Evolutionary conservation across 371 early-diverging fungal species (phyloP), one percentile per base, ranked within the genome.

Genomic region (Mortierella sp.): DNA sequence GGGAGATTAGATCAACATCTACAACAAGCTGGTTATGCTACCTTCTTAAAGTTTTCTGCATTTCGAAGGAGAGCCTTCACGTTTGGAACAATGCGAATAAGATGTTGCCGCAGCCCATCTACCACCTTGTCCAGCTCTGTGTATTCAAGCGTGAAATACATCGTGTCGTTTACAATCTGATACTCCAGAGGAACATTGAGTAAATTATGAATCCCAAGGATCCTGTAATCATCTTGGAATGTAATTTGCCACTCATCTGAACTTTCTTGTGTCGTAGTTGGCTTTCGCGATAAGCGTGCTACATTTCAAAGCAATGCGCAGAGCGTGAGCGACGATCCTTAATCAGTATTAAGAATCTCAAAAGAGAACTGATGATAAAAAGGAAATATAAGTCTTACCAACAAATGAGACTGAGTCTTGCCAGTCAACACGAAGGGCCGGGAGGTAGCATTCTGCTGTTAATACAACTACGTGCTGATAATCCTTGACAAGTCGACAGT

Each of bases 401-500:
- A 82, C 71, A 53, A 86, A 82, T 4, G 85, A 73, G 9, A 81
- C 70, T 28, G 72, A 60, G 15, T 81, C 82, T 25, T 74, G 37
- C 70, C 82, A 79, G 28, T 70, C 46, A 4, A 83, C 75, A n/a
- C 75, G 81, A 15, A 82, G 44, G 4, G 85, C 79, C 6, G 92
- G 92, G 21, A 83, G 68, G 21, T 84, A 75, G 60, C 90, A 90
- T 29, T 85, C 79, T n/a, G 91, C 91, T 26, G 75, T 83, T 19
- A 92, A 69, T 12, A 70, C 47, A 18, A 93, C 85, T 14, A 84
- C 85, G 50, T 90, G 89, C 71, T 90, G 92, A 66, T 89, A 93
- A 76, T 93, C 93, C 74, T 91, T 91, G 15, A 93, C 90, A n/a
- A 91, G 81, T 6, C 92, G 84, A 64, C 92, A 93, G 68, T 91